Evolutionary conservation across 495 filamentous ascomycete species (phyloP), one percentile per base, ranked within the genome.

Genomic region (Glonium stellatum): DNA sequence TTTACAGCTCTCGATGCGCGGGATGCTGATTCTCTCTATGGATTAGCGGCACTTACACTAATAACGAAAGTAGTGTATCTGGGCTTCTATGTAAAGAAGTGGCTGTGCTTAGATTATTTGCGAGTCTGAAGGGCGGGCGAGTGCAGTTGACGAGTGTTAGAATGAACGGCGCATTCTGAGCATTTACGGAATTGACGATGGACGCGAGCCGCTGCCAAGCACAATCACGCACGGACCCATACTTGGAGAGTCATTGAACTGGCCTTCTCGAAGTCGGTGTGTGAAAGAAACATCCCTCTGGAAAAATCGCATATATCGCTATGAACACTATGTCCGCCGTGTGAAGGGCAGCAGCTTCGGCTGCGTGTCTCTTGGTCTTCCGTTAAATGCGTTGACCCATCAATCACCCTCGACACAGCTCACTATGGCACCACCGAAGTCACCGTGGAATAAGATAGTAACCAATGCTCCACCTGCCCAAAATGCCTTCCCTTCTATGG

Each of bases 311-410:
- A 5, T 27, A 27, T 11, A 23, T 15, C 18, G 9, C 48, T 51
- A 51, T 27, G 48, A 23, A 18, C 27, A 69, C 52, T 49, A 64
- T 67, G 59, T 60, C 57, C 65, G 61, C 57, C 50, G 64, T 68
- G 68, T 75, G 66, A 67, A 62, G 63, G 62, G 53, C 61, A 60
- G 68, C 73, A 69, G 73, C 73, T 75, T 71, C 69, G 70, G 73
- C 73, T 75, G 73, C 65, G 55, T 55, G 61, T 69, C 65, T 69
- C 54, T 54, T 31, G 54, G 62, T 66, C 70, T 60, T 65, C 64
- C 39, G 41, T 55, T 19, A 41, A 42, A 58, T 48, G 31, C 35
- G 61, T 63, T 64, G 68, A 50, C 60, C 61, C 57, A 55, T 62
- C 47, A 66, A 60, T 55, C 46, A 55, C 56, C 18, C 36, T 58